Conservation (phyloP, 2,329 filamentous ascomycete species). For the Colletotrichum karsti region DNA sequence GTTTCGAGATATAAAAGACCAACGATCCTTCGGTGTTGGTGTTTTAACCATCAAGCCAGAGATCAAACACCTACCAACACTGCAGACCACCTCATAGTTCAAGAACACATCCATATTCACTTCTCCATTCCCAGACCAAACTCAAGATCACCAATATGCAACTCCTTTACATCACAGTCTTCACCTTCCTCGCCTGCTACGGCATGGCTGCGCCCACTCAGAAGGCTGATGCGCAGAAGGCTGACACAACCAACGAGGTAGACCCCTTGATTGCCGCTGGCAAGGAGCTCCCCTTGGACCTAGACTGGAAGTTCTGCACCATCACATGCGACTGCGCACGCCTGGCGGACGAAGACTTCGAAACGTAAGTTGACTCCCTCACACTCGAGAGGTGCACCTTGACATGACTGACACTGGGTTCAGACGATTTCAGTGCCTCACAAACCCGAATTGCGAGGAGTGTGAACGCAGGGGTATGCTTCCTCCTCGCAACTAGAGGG, state of each 20-base stretch:
- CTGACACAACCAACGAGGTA: neutral
- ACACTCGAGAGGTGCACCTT: accelerated
- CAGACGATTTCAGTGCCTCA: conserved; percentile 45
- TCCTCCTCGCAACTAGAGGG: neutral
- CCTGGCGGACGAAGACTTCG: conserved; percentile 26
- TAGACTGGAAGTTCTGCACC: conserved; percentile 4
- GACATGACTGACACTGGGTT: neutral
- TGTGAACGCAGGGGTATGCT: conserved; percentile 12
- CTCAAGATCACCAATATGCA: neutral
- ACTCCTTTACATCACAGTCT: neutral
- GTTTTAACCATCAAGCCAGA: no score
- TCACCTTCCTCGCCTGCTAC: conserved; percentile 8
- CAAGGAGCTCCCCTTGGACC: conserved; percentile 4
- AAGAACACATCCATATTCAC: neutral
- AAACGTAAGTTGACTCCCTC: conserved; percentile 29
- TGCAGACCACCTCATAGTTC: neutral
- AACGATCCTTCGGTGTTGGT: neutral
- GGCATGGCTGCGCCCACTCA: neutral
- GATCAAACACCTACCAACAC: neutral
- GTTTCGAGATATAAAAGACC: neutral
- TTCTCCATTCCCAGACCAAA: neutral
- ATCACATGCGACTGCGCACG: conserved; percentile 36
- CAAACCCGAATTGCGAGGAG: conserved; percentile 40
- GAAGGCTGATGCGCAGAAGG: no score
- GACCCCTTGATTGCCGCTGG: conserved; percentile 27